Conservation (phyloP, 2,329 filamentous ascomycete genomes). For the Pseudocercospora crystallina region DNA sequence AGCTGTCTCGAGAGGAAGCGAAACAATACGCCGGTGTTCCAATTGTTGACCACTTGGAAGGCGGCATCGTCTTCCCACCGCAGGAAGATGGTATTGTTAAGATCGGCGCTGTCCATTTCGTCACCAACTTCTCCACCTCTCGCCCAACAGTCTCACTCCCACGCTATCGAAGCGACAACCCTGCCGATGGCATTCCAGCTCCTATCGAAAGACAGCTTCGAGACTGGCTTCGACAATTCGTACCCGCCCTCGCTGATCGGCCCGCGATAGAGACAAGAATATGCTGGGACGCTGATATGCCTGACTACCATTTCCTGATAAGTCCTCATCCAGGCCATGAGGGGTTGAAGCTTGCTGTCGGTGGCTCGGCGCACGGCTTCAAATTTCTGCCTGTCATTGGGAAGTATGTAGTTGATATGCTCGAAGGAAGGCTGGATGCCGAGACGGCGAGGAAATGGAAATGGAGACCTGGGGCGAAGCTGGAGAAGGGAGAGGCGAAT, state of each 20-base stretch:
- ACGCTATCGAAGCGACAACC: constrained; percentile 16
- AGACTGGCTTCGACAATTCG: constrained; percentile 5
- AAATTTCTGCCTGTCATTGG: constrained; percentile 31
- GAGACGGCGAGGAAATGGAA: constrained; percentile 22
- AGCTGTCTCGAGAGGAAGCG: constrained; percentile 31
- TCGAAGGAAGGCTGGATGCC: constrained; percentile 11
- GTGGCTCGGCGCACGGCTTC: constrained; percentile 31
- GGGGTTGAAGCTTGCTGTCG: constrained; percentile 26
- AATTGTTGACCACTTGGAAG: constrained; percentile 29
- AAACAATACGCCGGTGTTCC: constrained; percentile 28
- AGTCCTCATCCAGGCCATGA: constrained; percentile 6
- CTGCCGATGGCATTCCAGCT: constrained; percentile 9
- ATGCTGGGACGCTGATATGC: constrained; percentile 20
- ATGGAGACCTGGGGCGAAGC: constrained; percentile 8
- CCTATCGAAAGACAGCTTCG: constrained; percentile 15
- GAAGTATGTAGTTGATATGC: constrained; percentile 25
- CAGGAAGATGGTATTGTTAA: constrained; percentile 25
- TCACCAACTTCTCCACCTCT: constrained; percentile 19
- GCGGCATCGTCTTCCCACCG: constrained; percentile 25
- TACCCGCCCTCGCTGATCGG: constrained; percentile 13
- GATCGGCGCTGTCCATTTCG: constrained; percentile 22
- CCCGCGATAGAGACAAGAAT: constrained; percentile 17
- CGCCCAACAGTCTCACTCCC: constrained; percentile 7
- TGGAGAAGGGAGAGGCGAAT: constrained; percentile 1
- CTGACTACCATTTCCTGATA: constrained; percentile 17